phyloP scores from a whole-genome alignment of 805 yeast species.

The Yarrowia keelungensis region DNA sequence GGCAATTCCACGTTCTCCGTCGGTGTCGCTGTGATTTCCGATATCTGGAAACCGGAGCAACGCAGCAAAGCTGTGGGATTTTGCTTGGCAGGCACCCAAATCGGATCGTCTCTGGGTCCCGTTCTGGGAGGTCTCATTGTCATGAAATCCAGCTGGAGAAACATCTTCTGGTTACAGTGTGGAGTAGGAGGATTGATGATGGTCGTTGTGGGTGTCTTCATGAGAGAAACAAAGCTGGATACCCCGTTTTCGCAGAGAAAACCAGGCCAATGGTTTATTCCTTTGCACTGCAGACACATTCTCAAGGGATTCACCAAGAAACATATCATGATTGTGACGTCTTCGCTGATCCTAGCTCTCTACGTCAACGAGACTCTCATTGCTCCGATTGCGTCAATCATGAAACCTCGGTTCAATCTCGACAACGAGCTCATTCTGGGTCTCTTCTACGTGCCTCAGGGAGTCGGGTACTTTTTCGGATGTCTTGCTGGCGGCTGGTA shows the following conservation, averaged over 20 bases:
- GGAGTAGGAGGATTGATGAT: slow-evolving; percentile 53
- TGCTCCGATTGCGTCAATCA: slow-evolving; percentile 63
- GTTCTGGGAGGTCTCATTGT: slow-evolving; percentile 61
- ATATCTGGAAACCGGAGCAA: slow-evolving; percentile 58
- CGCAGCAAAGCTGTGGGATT: slow-evolving; percentile 61
- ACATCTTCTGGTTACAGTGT: slow-evolving; percentile 58
- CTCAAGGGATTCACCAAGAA: slow-evolving; percentile 10
- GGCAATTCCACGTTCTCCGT: slow-evolving; percentile 64
- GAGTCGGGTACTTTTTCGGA: slow-evolving; percentile 59
- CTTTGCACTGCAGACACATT: not conserved
- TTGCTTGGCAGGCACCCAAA: slow-evolving; percentile 58
- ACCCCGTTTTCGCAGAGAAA: slow-evolving; percentile 10
- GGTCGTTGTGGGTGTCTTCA: slow-evolving; percentile 55
- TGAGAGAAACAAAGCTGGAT: slow-evolving; percentile 46
- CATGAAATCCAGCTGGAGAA: slow-evolving; percentile 60
- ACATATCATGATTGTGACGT: slow-evolving; percentile 48
- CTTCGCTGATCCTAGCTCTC: slow-evolving; percentile 57
- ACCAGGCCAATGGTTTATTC: slow-evolving; percentile 17
- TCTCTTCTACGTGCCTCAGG: slow-evolving; percentile 65
- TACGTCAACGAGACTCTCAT: slow-evolving; percentile 52
- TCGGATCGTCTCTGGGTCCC: slow-evolving; percentile 63
- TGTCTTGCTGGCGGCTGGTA: slow-evolving; percentile 61
- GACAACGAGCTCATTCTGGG: slow-evolving; percentile 59
- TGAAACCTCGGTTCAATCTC: slow-evolving; percentile 62
- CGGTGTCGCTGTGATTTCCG: slow-evolving; percentile 61